phyloP scores from a whole-genome alignment of 495 filamentous ascomycete genomes.

The Podospora sp. region DNA sequence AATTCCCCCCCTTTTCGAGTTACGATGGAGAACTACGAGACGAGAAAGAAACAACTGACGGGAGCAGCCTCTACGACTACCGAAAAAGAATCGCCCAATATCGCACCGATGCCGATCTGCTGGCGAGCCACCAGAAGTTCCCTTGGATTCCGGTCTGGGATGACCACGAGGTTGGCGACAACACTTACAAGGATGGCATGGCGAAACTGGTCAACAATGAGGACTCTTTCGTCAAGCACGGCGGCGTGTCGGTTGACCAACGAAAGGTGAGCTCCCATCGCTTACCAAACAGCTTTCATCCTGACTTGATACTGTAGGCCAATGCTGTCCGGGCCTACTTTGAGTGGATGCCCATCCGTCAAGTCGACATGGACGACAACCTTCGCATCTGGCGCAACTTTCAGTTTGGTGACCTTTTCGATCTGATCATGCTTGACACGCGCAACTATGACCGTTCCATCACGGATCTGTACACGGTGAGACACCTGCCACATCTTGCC shows the following conservation, averaged over 20 bases:
- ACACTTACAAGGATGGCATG: slow-evolving; percentile 60
- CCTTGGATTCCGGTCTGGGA: slow-evolving; percentile 75
- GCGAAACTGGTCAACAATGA: slow-evolving; percentile 62
- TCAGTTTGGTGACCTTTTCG: slow-evolving; percentile 63
- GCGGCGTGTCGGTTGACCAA: slow-evolving; percentile 64
- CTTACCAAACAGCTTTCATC: background rate
- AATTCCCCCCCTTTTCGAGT: too few species aligned
- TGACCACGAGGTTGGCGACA: slow-evolving; percentile 69
- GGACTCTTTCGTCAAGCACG: slow-evolving; percentile 59
- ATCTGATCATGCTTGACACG: slow-evolving; percentile 71
- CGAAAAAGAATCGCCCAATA: slow-evolving; percentile 62
- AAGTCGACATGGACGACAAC: slow-evolving; percentile 71
- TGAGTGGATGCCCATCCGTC: slow-evolving; percentile 67
- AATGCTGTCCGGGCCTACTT: slow-evolving; percentile 68
- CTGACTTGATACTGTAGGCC: background rate
- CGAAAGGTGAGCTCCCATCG: slow-evolving; percentile 55
- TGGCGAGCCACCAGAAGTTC: slow-evolving; percentile 58
- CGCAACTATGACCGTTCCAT: slow-evolving; percentile 65
- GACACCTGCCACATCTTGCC: background rate
- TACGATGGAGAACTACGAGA: slow-evolving; percentile 32
- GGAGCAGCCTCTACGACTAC: slow-evolving; percentile 59
- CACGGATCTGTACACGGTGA: slow-evolving; percentile 42
- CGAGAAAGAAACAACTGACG: slow-evolving; percentile 32
- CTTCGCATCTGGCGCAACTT: slow-evolving; percentile 70
- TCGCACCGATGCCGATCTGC: slow-evolving; percentile 63